Conservation (phyloP, 2,329 filamentous ascomycete species). For the Calonectria hongkongensis region DNA sequence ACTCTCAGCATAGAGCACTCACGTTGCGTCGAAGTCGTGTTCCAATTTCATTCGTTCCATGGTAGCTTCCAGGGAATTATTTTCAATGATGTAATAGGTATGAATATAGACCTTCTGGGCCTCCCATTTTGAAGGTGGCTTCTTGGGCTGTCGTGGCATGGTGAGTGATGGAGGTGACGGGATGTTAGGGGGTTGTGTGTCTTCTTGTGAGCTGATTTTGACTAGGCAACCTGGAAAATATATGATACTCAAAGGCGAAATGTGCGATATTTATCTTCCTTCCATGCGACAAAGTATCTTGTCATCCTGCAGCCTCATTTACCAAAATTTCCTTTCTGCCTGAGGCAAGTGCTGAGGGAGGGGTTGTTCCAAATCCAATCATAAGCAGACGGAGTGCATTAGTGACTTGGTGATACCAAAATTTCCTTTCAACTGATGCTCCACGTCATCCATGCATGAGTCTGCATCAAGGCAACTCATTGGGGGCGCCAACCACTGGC, state of each 20-base stretch:
- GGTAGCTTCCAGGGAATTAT: background rate
- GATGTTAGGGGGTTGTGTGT: background rate
- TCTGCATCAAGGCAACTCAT: background rate
- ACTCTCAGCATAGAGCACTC: background rate
- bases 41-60: slow-evolving; percentile 5
- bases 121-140: background rate
- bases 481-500: too few relatives aligned
- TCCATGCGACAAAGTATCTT: background rate
- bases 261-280: slow-evolving; percentile 10
- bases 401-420: background rate
- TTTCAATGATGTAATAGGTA: background rate
- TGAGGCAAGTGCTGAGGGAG: background rate
- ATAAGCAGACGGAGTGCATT: too few relatives aligned
- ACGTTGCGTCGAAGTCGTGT: slow-evolving; percentile 7
- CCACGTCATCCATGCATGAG: background rate
- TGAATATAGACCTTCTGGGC: background rate
- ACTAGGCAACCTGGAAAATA: background rate
- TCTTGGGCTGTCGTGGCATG: slow-evolving; percentile 13
- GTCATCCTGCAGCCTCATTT: slow-evolving; percentile 6
- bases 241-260: background rate
- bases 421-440: slow-evolving; percentile 1
- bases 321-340: slow-evolving; percentile 12
- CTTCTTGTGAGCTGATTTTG: background rate
- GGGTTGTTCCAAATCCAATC: background rate
- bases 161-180: background rate